A percentile compares a stretch with the other conserved stretches of the same genome.
These are phyloP conservation scores for Lodderomyces margitis DNA, from an alignment of 1,139 yeast genomes.

Conservation along the genomic window DNA sequence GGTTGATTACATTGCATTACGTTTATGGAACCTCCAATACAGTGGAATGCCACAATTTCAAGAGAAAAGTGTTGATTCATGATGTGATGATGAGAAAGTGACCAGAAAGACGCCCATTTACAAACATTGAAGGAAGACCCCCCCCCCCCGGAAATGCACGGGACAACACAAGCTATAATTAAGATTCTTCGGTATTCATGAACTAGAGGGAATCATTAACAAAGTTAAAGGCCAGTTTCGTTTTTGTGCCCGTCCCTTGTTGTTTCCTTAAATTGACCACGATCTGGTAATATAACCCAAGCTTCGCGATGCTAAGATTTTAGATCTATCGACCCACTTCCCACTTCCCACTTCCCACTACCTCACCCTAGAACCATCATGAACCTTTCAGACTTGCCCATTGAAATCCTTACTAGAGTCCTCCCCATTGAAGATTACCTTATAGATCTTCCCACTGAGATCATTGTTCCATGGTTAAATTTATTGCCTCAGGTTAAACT, in stretches of 20 bases:
- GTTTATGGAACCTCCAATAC: neutral
- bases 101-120: neutral
- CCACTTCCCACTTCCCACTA: too few species aligned
- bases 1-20: too few species aligned
- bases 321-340: too few species aligned
- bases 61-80: neutral
- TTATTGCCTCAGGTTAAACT: neutral
- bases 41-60: neutral
- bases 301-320: too few species aligned
- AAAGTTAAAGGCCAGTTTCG: neutral
- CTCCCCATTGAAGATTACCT: neutral
- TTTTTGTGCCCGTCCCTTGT: too few species aligned
- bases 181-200: neutral
- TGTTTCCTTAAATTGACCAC: too few species aligned
- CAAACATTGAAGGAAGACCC: neutral
- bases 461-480: neutral
- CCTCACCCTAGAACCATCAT: too few species aligned
- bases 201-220: neutral
- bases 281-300: too few species aligned
- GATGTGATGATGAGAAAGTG: neutral
- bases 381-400: neutral
- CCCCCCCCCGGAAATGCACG: neutral
- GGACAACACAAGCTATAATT: neutral
- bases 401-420: neutral
- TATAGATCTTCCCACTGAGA: neutral